These are phyloP conservation scores for Basipetospora chlamydospora DNA, from an alignment of 2,329 filamentous ascomycete genomes.

Conservation along the genomic window DNA sequence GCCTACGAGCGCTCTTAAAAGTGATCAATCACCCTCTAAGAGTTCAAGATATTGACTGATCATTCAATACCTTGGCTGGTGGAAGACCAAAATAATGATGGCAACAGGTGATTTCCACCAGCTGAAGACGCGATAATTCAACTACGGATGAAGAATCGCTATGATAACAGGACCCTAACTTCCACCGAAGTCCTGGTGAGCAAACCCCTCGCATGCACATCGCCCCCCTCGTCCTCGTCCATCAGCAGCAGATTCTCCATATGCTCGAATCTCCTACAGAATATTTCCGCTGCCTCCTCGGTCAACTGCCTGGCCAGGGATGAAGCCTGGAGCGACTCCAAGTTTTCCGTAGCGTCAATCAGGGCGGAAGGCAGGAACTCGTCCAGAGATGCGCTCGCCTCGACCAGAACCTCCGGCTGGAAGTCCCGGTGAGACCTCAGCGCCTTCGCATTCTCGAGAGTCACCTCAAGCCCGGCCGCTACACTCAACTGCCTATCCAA, in stretches of 20 bases:
- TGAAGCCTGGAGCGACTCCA: conserved; percentile 60
- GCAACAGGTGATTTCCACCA: too few species aligned
- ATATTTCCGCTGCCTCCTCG: conserved; percentile 67
- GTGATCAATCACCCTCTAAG: too few species aligned
- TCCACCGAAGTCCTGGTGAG: conserved; percentile 47
- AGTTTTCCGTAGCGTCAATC: conserved; percentile 76
- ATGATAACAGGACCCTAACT: conserved; percentile 44
- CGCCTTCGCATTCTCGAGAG: conserved; percentile 26
- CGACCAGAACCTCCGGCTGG: conserved; percentile 43
- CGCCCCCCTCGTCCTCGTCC: conserved; percentile 20
- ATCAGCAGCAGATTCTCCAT: conserved; percentile 34
- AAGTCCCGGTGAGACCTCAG: conserved; percentile 40
- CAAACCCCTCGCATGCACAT: conserved; percentile 23
- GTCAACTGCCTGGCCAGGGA: conserved; percentile 61
- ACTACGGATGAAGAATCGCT: too few species aligned
- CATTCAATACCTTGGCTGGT: too few species aligned
- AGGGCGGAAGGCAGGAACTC: conserved; percentile 84
- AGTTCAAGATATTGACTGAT: too few species aligned
- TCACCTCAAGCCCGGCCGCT: conserved; percentile 15
- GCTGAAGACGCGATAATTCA: too few species aligned
- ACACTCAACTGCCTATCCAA: conserved; percentile 43
- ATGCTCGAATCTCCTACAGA: conserved; percentile 70
- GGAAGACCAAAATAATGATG: too few species aligned
- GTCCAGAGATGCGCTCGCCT: conserved; percentile 64
- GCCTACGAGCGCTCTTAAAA: too few species aligned